Evolutionary conservation across 345 rosid genomes (phyloP).

Genomic region (Salix exigua): DNA sequence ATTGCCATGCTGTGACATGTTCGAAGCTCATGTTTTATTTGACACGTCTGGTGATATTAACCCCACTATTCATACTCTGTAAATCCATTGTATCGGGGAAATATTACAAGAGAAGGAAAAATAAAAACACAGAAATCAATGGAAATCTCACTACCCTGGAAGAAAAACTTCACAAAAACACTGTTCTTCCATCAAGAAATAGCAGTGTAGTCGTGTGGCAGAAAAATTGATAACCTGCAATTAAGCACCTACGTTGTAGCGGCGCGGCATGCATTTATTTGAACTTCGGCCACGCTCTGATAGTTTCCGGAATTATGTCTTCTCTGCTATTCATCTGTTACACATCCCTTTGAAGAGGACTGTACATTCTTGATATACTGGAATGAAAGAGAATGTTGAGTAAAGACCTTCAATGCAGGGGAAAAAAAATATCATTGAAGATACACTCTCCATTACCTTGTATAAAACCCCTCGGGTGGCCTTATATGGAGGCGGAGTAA

Average conservation of each 20-base stretch:
- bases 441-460: conserved; percentile 46
- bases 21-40: neutral
- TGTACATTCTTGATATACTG: conserved; percentile 95
- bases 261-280: neutral
- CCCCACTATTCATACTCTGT: neutral
- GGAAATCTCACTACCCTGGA: too few relatives aligned
- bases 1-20: neutral
- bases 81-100: neutral
- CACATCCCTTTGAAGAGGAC: conserved; percentile 83
- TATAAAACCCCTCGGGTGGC: conserved; percentile 65
- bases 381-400: conserved; percentile 14
- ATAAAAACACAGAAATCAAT: too few relatives aligned
- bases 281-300: neutral
- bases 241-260: neutral
- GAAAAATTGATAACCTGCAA: neutral
- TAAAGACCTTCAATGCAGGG: neutral
- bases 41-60: neutral
- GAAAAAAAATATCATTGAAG: neutral
- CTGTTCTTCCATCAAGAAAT: neutral
- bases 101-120: neutral
- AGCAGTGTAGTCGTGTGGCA: neutral
- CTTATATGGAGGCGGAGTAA: conserved; percentile 75
- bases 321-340: conserved; percentile 68
- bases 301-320: neutral
- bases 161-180: neutral